Base-by-base conservation (phyloP, 2,329 filamentous ascomycete genomes). In the Monosporascus sp. region DNA sequence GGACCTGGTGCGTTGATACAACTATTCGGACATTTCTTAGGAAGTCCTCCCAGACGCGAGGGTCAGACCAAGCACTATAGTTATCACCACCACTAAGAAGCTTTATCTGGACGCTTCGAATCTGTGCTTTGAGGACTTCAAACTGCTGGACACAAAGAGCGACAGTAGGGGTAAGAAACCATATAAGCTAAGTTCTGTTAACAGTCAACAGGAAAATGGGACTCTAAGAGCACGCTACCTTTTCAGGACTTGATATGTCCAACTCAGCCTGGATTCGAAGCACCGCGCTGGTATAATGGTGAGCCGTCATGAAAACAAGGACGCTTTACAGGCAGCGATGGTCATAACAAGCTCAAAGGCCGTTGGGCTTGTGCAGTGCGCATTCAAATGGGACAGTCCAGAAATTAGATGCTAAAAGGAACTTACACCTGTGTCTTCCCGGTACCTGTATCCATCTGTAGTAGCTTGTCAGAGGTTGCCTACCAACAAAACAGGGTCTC, bases 401-500 rank as follows among this genome's bases (percentile, higher is more conserved):
- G 31, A 11, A 31, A 35, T 35, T 35, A 35, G 31, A 35, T 35
- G 31, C 6, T 41, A 24, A 3, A 50, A 41, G 11, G 38, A 35
- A 70, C 79, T 70, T 78, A 89, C 87, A 91, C 81, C 59, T 87
- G 84, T 3, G 88, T 91, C 67, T 92, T 92, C 2, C 88, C 88
- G 58, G 82, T 89, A 1, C 88, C 88, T 0, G 88, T 92, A 57
- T 89, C 87, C 88, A 91, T 91, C 86, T 70, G 51, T 36, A 43
- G 22, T 46, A 25, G 39, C 37, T 48, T 24, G 53, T 54, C 31
- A 52, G 53, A 49, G 22, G 9, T 14, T 7, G 8, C 48, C 5
- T 18, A 14, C 15, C 15, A 41, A 27, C 35, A 47, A 47, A 48
- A 35, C 14, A 9, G 36, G 9, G 18, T 20, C 27, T 18, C 49